These are phyloP conservation scores for Lasiosphaeria ovina DNA, from an alignment of 495 filamentous ascomycete species.

Conservation along the genomic window DNA sequence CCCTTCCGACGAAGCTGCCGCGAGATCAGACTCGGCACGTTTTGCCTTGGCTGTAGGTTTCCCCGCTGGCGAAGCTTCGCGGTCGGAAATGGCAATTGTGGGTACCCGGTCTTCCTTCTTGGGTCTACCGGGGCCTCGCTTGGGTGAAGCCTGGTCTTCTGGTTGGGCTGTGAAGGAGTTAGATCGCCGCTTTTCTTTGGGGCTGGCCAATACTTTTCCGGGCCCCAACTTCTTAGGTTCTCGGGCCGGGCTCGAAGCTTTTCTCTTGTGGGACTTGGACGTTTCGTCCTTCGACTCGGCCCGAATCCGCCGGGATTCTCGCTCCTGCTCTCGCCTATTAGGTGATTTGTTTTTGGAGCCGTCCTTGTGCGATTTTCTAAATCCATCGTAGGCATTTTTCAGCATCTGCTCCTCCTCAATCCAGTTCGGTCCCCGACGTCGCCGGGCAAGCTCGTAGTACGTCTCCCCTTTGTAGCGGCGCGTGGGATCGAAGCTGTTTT, in stretches of 20 bases:
- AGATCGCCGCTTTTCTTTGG: conserved; percentile 42
- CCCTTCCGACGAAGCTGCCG: conserved; percentile 48
- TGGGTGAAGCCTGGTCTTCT: conserved; percentile 44
- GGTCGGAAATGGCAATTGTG: conserved; percentile 48
- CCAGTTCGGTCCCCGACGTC: conserved; percentile 82
- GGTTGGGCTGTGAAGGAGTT: conserved; percentile 36
- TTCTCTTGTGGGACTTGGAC: conserved; percentile 43
- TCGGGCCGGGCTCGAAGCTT: conserved; percentile 48
- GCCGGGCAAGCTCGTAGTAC: conserved; percentile 81
- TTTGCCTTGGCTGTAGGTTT: conserved; percentile 42
- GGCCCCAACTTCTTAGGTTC: conserved; percentile 38
- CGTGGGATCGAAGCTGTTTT: conserved; percentile 76
- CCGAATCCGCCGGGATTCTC: conserved; percentile 50
- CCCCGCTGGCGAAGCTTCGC: conserved; percentile 48
- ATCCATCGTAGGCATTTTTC: conserved; percentile 73
- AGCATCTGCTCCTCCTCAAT: conserved; percentile 82
- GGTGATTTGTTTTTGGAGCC: conserved; percentile 52
- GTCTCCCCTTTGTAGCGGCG: conserved; percentile 66
- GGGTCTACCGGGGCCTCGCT: conserved; percentile 46
- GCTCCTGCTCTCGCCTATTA: conserved; percentile 52
- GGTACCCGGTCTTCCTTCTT: conserved; percentile 50
- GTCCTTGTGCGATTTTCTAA: conserved; percentile 45
- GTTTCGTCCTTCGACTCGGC: conserved; percentile 45
- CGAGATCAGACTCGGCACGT: conserved; percentile 48
- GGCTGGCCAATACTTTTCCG: conserved; percentile 38